phyloP scores from a whole-genome alignment of 495 filamentous ascomycete species.

The Penicillium soppii region DNA sequence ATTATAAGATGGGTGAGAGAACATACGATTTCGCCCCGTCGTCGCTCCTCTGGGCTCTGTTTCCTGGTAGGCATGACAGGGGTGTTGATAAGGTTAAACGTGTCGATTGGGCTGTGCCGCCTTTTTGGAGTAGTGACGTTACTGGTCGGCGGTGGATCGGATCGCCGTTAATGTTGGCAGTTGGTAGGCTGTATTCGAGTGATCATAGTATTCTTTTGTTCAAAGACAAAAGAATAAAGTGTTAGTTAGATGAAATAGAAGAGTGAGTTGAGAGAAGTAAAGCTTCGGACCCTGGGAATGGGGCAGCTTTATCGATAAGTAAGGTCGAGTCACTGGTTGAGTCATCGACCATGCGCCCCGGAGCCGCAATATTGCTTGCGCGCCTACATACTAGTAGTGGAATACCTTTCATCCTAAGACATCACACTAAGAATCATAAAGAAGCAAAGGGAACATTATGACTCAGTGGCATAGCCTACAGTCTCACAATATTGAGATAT shows the following conservation, averaged over 20 bases:
- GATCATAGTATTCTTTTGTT: constrained; percentile 40
- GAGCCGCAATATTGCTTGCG: not conserved
- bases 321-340: constrained; percentile 25
- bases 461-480: constrained; percentile 7
- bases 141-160: constrained; percentile 20
- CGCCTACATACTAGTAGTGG: too few species aligned
- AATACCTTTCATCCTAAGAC: not conserved
- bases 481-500: not conserved
- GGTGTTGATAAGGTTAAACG: constrained; percentile 1
- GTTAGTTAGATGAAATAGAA: constrained; percentile 4
- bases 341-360: constrained; percentile 28
- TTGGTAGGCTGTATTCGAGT: constrained; percentile 45
- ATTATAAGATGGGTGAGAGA: not conserved
- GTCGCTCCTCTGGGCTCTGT: constrained; percentile 69
- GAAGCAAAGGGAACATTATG: constrained; percentile 20
- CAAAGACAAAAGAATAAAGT: constrained; percentile 4
- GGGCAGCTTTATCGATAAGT: constrained; percentile 44
- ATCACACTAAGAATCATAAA: constrained; percentile 6
- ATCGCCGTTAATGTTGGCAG: constrained; percentile 24
- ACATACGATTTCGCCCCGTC: constrained; percentile 80
- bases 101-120: constrained; percentile 13
- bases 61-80: constrained; percentile 45
- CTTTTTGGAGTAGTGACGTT: constrained; percentile 22
- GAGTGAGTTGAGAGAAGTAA: not conserved
- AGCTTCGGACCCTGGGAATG: not conserved